Base-by-base conservation (phyloP, 768 basidiomycete species). In the Lyophyllum decastes region DNA sequence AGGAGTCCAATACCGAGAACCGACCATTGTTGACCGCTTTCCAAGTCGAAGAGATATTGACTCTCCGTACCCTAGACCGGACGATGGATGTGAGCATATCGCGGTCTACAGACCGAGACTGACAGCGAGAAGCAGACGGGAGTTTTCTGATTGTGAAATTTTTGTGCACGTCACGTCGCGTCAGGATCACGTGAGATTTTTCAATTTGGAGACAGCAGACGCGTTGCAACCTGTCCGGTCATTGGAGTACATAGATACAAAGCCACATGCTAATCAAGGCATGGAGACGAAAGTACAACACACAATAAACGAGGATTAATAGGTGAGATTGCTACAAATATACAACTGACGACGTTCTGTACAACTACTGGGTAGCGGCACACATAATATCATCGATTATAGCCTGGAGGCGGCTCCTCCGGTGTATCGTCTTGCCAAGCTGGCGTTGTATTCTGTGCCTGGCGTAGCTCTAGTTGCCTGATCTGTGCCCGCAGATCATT, bases 1-100 rank as follows among this genome's bases (percentile, higher is more conserved):
- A 4, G 12, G 47, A 55, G 8, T 16, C 4, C 21, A 41, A 52
- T 2, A 22, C 5, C 21, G 44, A 25, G 44, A 25, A 21, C 10
- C 19, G 43, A 24, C 11, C 22, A 43, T 38, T 46, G 17, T 1
- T 51, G 22, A 34, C 17, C 16, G 24, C 25, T 30, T 14, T 57
- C 7, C 27, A 21, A n/a, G 14, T 4, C 22, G 24, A 4, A 25
- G 14, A 33, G 49, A 24, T 4, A 12, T 27, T 41, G 19, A 22
- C 30, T n/a, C 38, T 34, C 54, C 58, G 54, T 52, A 50, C 27
- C 50, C 55, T 19, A n/a, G 52, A 21, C 40, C 55, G 55, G 8
- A 49, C 25, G 14, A 52, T 22, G 44, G 35, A 49, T 49, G 52
- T 30, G 26, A 61, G 51, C 59, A 61, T 61, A 27, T 35, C 49